These are phyloP conservation scores for Ustanciosporium gigantosporum DNA, from an alignment of 1,284 basidiomycete species.

Conservation along the genomic window DNA sequence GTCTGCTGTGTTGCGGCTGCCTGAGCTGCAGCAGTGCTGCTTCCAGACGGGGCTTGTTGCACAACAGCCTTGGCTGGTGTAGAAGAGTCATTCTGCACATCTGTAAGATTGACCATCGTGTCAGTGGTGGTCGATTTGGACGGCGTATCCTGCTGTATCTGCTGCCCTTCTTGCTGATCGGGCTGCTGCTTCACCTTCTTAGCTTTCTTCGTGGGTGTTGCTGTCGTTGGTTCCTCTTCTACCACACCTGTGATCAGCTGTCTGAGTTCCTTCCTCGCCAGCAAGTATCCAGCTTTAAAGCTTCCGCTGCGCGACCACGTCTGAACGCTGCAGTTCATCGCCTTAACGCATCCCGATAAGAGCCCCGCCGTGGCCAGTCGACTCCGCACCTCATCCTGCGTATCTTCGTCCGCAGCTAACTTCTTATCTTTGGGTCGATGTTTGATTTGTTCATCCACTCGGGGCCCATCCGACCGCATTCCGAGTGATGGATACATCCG, in stretches of 20 bases:
- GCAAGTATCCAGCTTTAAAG: conserved; percentile 8
- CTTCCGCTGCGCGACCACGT: conserved; percentile 11
- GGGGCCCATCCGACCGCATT: conserved; percentile 30
- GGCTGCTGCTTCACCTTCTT: too few species aligned
- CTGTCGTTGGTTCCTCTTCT: not conserved
- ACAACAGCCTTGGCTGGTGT: too few species aligned
- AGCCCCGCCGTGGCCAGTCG: conserved; percentile 25
- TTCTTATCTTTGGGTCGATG: conserved; percentile 7
- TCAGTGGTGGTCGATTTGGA: too few species aligned
- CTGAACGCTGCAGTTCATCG: conserved; percentile 17
- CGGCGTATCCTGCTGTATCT: too few species aligned
- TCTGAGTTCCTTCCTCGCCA: conserved; percentile 4
- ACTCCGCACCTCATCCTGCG: conserved; percentile 25
- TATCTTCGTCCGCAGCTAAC: conserved; percentile 28
- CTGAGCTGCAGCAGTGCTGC: too few species aligned
- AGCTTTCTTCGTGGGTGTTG: conserved; percentile 8
- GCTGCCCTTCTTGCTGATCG: too few species aligned
- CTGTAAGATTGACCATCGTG: too few species aligned
- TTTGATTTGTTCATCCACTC: conserved; percentile 28
- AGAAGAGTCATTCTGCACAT: too few species aligned
- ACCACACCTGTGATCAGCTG: conserved; percentile 4
- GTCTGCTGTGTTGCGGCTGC: too few species aligned
- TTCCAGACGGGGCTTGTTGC: too few species aligned
- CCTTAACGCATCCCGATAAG: conserved; percentile 33
- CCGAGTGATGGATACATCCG: conserved; percentile 33